Conservation (phyloP, 148 eudicot species). For the Persicaria maculosa region DNA sequence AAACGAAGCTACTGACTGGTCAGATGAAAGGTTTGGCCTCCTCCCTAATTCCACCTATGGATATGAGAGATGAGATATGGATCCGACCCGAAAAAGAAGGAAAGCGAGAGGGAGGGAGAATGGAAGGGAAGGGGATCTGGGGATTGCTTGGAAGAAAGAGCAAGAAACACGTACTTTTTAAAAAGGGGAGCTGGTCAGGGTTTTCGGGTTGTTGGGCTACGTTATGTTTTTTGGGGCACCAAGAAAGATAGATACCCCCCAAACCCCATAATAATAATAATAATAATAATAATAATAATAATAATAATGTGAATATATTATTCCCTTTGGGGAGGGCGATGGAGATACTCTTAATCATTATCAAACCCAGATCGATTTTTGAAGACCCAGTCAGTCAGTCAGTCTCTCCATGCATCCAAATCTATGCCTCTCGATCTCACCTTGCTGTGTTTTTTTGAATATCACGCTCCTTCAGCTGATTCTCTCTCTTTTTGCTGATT, state of each 20-base stretch:
- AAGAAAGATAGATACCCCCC: not conserved
- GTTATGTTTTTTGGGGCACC: not conserved
- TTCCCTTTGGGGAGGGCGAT: not conserved
- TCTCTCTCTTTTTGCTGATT: no score
- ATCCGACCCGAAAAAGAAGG: not conserved
- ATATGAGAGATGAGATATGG: no score
- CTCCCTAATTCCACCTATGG: no score
- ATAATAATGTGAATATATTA: no score
- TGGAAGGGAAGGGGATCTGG: not conserved
- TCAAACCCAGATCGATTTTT: not conserved
- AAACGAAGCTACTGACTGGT: no score
- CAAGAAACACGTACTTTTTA: not conserved
- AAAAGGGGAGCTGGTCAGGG: not conserved
- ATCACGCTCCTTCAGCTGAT: no score
- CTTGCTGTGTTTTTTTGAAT: no score
- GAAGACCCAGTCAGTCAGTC: not conserved
- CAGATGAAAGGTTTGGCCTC: no score
- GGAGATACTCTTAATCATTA: not conserved
- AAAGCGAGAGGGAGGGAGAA: not conserved
- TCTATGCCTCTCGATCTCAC: no score
- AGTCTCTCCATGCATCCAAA: no score
- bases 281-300: no score
- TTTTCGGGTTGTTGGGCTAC: not conserved
- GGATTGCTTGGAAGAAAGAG: slow-evolving; percentile 1
- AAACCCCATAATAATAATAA: no score